These are phyloP conservation scores for Candolleomyces efflorescens DNA, from an alignment of 768 basidiomycete genomes.

Conservation along the genomic window DNA sequence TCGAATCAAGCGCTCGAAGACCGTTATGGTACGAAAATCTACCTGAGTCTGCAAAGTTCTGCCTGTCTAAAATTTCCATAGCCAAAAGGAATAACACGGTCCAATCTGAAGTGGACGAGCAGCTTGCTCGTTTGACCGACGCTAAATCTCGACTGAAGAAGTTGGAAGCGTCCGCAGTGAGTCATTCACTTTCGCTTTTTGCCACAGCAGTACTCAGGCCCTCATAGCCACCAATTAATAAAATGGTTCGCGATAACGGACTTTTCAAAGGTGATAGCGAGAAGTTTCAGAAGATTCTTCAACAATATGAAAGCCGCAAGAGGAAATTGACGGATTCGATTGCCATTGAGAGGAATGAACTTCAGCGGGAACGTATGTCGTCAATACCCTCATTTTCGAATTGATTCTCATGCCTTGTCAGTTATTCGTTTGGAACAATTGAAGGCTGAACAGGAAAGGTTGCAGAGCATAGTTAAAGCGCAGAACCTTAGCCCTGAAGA, in stretches of 20 bases:
- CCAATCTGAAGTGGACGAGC: conserved; percentile 56
- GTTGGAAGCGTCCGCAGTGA: conserved; percentile 60
- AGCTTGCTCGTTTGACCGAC: conserved; percentile 42
- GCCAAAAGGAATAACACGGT: conserved; percentile 72
- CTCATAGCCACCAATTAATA: conserved; percentile 54
- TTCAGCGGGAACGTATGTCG: conserved; percentile 46
- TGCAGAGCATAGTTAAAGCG: conserved; percentile 64
- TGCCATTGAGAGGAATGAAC: conserved; percentile 61
- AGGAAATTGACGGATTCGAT: conserved; percentile 66
- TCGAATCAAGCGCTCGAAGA: conserved; percentile 68
- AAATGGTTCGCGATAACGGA: conserved; percentile 58
- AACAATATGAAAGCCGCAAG: conserved; percentile 65
- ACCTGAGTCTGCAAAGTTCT: neutral
- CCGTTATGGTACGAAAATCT: conserved; percentile 58
- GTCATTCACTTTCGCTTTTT: conserved; percentile 8
- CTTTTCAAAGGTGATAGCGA: conserved; percentile 68
- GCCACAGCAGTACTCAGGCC: conserved; percentile 3
- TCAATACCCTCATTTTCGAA: conserved; percentile 10
- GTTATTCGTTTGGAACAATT: conserved; percentile 60
- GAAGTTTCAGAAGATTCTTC: conserved; percentile 73
- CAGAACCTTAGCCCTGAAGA: conserved; percentile 94
- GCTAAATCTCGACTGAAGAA: conserved; percentile 51
- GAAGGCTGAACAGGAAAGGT: conserved; percentile 56
- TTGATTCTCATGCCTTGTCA: conserved; percentile 22
- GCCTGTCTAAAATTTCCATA: conserved; percentile 22